Evolutionary conservation across 73 alveolate genomes (phyloP).

Genomic region (Paramecium pentaurelia): DNA sequence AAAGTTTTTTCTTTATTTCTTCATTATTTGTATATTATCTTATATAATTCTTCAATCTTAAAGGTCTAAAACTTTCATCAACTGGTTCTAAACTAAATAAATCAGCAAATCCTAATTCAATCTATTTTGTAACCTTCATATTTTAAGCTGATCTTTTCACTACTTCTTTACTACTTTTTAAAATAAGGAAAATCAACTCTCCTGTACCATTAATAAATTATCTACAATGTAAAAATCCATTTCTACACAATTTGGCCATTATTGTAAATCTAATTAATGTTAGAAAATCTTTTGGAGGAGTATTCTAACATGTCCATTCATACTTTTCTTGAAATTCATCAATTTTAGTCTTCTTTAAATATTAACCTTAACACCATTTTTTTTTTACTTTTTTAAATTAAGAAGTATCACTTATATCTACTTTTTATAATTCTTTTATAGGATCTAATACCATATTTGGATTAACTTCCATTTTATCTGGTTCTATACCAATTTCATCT

Average conservation of each 20-base stretch:
- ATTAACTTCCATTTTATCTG: not conserved
- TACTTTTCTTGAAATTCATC: not conserved
- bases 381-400: constrained; percentile 31
- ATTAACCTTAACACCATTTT: constrained; percentile 31
- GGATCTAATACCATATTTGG: not conserved
- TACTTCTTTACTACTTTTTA: constrained; percentile 41
- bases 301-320: constrained; percentile 47
- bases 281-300: constrained; percentile 43
- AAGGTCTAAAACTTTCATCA: constrained; percentile 49
- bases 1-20: not conserved
- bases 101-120: constrained; percentile 58
- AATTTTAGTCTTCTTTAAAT: not conserved
- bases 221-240: constrained; percentile 40
- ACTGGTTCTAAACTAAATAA: constrained; percentile 49
- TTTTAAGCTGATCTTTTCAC: constrained; percentile 21
- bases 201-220: constrained; percentile 41
- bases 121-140: constrained; percentile 16
- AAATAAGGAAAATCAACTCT: constrained; percentile 13
- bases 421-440: not conserved
- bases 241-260: constrained; percentile 17
- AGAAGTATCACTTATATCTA: not conserved
- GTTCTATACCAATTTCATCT: not conserved
- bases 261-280: constrained; percentile 55
- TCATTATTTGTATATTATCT: constrained; percentile 33
- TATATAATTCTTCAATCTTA: constrained; percentile 47